Base-by-base conservation (phyloP, 2,329 filamentous ascomycete species). In the Ustulina deusta region DNA sequence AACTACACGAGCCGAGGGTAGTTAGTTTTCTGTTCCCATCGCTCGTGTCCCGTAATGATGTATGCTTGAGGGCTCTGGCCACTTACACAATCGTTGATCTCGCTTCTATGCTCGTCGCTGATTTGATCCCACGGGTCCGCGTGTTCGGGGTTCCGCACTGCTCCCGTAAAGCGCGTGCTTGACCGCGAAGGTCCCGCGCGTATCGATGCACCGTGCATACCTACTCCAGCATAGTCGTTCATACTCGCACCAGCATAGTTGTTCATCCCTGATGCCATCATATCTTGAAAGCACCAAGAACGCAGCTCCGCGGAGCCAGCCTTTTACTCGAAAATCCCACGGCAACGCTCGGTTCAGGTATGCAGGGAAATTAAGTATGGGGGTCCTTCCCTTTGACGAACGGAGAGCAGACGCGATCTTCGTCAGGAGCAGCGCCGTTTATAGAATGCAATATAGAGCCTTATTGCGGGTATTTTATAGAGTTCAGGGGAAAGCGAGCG, bases 81-180 rank as follows among this genome's bases (percentile, higher is more conserved):
- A 85, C 91, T 77, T 87, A 97, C 93, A 71, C 95, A 94, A 85
- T 97, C 94, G 78, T 93, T 93, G 71, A 97, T 95, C 80, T 97
- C 94, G 76, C 97, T 93, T 72, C 91, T 87, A 79, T 97, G 94
- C 81, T 97, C 94, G 76, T 97, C 94, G 22, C 89, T 91, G 73
- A 98, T 78, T 78, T 87, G 78, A 44, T 79, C 76, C 76, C 77
- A 79, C 13, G 76, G 75, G 48, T 79, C 77, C 2, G 73, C 59
- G 61, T 73, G 73, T 46, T 75, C 73, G 38, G 73, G 72, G 60
- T 77, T 76, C 61, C 74, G 75, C 66, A 74, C 69, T 3, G 76
- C 76, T 3, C 75, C 72, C 27, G 74, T 72, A 56, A 77, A 79
- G 27, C 77, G 75, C 61, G 75, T 72, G 9, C 75, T 73, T 11